Evolutionary conservation across 257 asterid genomes (phyloP).

Genomic region (Orobanche coerulescens): DNA sequence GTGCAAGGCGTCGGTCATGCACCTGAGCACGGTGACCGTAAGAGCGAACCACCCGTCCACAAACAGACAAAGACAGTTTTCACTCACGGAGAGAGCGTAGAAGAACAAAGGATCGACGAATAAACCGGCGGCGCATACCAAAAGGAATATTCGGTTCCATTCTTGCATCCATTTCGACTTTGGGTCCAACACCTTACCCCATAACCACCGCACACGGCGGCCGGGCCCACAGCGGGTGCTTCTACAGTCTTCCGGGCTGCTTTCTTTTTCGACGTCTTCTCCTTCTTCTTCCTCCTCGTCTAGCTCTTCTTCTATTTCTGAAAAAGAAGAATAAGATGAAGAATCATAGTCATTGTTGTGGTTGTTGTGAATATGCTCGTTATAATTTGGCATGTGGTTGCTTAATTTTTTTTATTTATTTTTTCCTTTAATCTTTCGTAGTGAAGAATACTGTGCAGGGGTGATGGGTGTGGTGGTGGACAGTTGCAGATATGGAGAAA

Average conservation of each 20-base stretch:
- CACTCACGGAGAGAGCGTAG: slow-evolving; percentile 74
- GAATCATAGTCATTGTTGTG: slow-evolving; percentile 24
- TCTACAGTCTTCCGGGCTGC: slow-evolving; percentile 15
- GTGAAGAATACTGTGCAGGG: too few species aligned
- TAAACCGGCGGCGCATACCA: slow-evolving; percentile 62
- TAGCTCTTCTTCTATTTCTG: slow-evolving; percentile 8
- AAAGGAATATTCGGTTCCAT: slow-evolving; percentile 79
- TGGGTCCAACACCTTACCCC: slow-evolving; percentile 52
- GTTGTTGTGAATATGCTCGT: slow-evolving; percentile 18
- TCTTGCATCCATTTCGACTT: slow-evolving; percentile 64
- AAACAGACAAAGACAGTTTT: slow-evolving; percentile 72
- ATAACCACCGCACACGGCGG: slow-evolving; percentile 25
- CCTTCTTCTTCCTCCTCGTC: slow-evolving; percentile 20
- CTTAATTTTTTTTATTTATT: background rate
- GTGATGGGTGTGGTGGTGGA: too few species aligned
- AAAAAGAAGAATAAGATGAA: slow-evolving; percentile 12
- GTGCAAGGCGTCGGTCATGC: slow-evolving; percentile 81
- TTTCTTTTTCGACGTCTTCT: slow-evolving; percentile 24
- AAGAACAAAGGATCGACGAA: slow-evolving; percentile 83
- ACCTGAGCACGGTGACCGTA: slow-evolving; percentile 74
- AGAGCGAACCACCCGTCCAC: slow-evolving; percentile 89
- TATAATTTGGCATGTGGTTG: slow-evolving; percentile 49
- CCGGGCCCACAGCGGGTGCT: slow-evolving; percentile 17
- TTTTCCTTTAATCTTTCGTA: background rate
- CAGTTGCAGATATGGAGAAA: slow-evolving; percentile 27